Percentiles rank a stretch among this genome's conserved stretches.
Conservation (phyloP, 495 filamentous ascomycete genomes). For the Neurospora pannonica region DNA sequence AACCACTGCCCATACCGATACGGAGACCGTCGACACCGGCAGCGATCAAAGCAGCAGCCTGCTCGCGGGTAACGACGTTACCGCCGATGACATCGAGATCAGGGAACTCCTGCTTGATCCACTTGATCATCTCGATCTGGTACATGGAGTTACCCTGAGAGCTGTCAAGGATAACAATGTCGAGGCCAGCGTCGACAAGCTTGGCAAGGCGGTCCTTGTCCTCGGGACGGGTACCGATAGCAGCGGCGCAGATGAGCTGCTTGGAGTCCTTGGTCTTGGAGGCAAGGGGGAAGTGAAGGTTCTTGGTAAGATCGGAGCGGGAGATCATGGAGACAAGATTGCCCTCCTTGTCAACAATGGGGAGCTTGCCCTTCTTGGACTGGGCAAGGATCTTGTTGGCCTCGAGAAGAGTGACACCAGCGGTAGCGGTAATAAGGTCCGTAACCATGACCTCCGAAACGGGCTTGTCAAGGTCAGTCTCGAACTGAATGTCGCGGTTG, state of each 20-base stretch:
- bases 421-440: constrained; percentile 82
- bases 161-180: constrained; percentile 91
- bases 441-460: constrained; percentile 91
- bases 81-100: constrained; percentile 89
- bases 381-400: constrained; percentile 87
- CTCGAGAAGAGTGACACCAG: constrained; percentile 75
- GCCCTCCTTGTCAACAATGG: constrained; percentile 77
- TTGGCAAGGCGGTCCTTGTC: constrained; percentile 80
- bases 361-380: constrained; percentile 98
- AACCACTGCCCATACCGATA: constrained; percentile 98
- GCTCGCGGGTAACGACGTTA: constrained; percentile 94
- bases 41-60: constrained; percentile 84
- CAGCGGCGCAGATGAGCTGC: constrained; percentile 90
- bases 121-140: constrained; percentile 95
- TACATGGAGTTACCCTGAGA: constrained; percentile 96
- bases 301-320: constrained; percentile 96
- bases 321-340: constrained; percentile 94
- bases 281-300: constrained; percentile 90
- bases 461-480: constrained; percentile 59
- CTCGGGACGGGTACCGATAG: constrained; percentile 87
- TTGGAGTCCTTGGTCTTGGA: constrained; percentile 97
- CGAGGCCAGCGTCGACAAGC: constrained; percentile 88
- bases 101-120: constrained; percentile 78
- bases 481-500: constrained; percentile 94
- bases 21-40: constrained; percentile 93